Evolutionary conservation across 2,329 filamentous ascomycete species (phyloP), one percentile per base, ranked within the genome.

Genomic region (Stenocarpella maydis): DNA sequence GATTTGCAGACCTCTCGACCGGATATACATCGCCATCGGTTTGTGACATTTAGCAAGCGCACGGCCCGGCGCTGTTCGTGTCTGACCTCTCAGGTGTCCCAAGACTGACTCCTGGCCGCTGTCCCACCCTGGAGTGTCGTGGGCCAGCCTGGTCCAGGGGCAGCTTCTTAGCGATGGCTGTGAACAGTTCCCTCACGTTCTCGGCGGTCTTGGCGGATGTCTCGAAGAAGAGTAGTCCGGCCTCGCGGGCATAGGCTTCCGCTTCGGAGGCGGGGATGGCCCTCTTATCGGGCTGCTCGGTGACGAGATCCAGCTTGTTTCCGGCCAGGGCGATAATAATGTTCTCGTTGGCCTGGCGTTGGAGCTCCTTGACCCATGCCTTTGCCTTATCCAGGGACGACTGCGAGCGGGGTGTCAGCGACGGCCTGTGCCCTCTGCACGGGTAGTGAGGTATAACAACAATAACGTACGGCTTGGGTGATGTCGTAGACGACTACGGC

Each of bases 401-500:
- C 96, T 99, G 71, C 60, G 47, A 37, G 28, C 54, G 17, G 39
- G 39, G 67, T 77, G 75, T 78, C 67, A 79, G 75, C 72, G 8
- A 37, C 19, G 24, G 41, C 31, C 31, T 12, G 7, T 14, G 19
- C 31, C 41, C 26, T 54, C 19, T 6, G 2, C 34, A 12, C 65
- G 14, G 52, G 8, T 54, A 24, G n/a, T 19, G 41, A 19, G 10
- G 10, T 6, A 37, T 43, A 8, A 8, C 31, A 37, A 37, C 9
- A 12, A 49, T 39, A 19, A 83, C 92, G 72, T 91, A 99, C 96
- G 75, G 96, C 94, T 88, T 99, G 96, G 78, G 96, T 99, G 78
- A 99, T 98, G 83, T 99, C 96, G 83, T 99, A 99, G 74, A 99
- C 96, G 60, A 99, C 95, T 39, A 99, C 95, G 70, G 97, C 96